Evolutionary conservation across 139 green algal species (phyloP).

Genomic region (Micractinium sp.): DNA sequence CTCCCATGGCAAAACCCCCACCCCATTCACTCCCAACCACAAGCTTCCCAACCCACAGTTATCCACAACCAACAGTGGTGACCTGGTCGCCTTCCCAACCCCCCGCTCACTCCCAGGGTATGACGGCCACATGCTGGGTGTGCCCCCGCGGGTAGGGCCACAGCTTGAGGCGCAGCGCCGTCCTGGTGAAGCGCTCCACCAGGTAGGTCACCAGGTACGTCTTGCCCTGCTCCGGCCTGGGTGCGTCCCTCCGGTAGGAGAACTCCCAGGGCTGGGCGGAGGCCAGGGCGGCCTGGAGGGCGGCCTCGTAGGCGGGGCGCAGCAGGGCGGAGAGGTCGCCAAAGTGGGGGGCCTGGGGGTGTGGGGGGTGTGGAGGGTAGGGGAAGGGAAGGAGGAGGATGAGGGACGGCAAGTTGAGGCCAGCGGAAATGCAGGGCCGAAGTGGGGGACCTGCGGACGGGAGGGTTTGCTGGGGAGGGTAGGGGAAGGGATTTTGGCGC

Average conservation of each 20-base stretch:
- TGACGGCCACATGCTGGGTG: slow-evolving; percentile 24
- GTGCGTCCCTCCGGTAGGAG: background rate
- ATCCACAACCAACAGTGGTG: too few relatives aligned
- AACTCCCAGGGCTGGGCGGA: background rate
- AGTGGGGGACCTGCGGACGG: too few relatives aligned
- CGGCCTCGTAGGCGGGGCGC: slow-evolving; percentile 9
- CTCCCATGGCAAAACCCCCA: too few relatives aligned
- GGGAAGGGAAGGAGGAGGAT: background rate
- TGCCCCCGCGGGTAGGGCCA: slow-evolving; percentile 56
- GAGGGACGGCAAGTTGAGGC: too few relatives aligned
- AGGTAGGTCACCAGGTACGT: slow-evolving; percentile 37
- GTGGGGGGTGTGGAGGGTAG: too few relatives aligned
- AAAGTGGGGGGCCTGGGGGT: slow-evolving; percentile 11
- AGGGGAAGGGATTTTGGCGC: too few relatives aligned
- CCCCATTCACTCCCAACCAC: background rate
- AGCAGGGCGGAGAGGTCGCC: slow-evolving; percentile 47
- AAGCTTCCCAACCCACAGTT: too few relatives aligned
- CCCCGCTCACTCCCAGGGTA: slow-evolving; percentile 35
- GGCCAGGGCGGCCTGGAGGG: background rate
- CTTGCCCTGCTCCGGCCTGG: background rate
- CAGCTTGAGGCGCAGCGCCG: slow-evolving; percentile 37
- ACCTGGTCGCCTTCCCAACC: background rate
- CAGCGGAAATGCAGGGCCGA: too few relatives aligned
- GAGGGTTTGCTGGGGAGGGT: too few relatives aligned
- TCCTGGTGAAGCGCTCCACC: slow-evolving; percentile 36